These are phyloP conservation scores for Arxiozyma bovina DNA, from an alignment of 1,139 yeast species.

Conservation along the genomic window DNA sequence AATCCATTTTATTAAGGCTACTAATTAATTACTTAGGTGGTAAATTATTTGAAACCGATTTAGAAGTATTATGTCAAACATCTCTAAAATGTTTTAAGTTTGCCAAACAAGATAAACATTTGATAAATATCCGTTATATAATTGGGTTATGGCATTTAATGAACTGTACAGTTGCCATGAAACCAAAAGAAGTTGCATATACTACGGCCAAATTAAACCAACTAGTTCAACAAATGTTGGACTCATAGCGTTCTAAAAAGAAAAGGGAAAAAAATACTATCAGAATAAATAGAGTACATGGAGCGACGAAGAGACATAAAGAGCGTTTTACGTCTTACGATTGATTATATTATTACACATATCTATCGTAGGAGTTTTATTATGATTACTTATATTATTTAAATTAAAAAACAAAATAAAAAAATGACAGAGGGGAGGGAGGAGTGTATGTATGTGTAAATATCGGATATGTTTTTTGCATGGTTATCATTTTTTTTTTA, in stretches of 20 bases:
- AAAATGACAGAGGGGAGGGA: neutral
- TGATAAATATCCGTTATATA: conserved; percentile 20
- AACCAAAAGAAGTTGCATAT: conserved; percentile 24
- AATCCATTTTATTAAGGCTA: conserved; percentile 20
- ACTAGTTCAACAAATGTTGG: conserved; percentile 9
- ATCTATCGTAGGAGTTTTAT: neutral
- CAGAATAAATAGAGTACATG: neutral
- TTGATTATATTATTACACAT: too few species aligned
- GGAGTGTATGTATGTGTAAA: neutral
- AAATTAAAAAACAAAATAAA: too few species aligned
- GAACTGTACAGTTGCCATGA: conserved; percentile 28
- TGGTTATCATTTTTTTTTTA: too few species aligned
- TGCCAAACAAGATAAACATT: conserved; percentile 16
- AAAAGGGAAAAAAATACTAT: too few species aligned
- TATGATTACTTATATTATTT: too few species aligned
- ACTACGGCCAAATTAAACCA: conserved; percentile 22
- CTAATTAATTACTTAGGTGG: conserved; percentile 28
- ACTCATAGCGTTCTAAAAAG: neutral
- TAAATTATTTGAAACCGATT: conserved; percentile 24
- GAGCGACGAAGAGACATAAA: neutral
- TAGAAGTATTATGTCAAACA: conserved; percentile 19
- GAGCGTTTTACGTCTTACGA: too few species aligned
- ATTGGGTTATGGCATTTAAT: conserved; percentile 28
- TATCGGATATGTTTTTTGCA: too few species aligned
- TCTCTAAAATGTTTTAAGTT: conserved; percentile 26